phyloP scores from a whole-genome alignment of 2,329 filamentous ascomycete species.

The Pseudogymnoascus sp. region DNA sequence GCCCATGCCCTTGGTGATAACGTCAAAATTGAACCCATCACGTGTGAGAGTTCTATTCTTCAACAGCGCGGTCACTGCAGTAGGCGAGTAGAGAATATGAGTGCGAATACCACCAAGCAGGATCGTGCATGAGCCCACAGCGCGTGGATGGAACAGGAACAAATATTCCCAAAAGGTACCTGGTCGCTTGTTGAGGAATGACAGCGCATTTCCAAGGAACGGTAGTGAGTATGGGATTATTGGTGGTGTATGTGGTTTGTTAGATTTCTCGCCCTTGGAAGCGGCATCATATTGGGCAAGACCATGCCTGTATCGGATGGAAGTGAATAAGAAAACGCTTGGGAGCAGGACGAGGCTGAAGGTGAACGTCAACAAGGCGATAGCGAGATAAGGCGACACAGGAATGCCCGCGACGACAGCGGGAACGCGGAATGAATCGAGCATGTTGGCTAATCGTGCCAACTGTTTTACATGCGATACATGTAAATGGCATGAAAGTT shows the following conservation, averaged over 20 bases:
- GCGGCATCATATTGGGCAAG: neutral
- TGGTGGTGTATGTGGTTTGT: neutral
- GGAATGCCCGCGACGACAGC: neutral
- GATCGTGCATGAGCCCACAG: neutral
- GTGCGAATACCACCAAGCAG: neutral
- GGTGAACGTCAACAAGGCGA: neutral
- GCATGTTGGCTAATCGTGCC: neutral
- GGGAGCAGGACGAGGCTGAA: neutral
- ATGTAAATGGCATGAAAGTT: neutral
- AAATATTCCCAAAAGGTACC: neutral
- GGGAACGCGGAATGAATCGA: neutral
- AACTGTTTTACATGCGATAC: neutral
- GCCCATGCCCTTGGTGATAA: neutral
- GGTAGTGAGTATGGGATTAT: neutral
- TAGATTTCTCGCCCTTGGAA: neutral
- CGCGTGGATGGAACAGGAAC: neutral
- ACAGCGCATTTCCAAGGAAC: slow-evolving; percentile 6
- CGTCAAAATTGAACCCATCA: neutral
- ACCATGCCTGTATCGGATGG: neutral
- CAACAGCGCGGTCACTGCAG: neutral
- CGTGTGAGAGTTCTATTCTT: neutral
- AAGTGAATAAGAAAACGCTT: neutral
- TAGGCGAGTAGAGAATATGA: neutral
- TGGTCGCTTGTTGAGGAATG: neutral
- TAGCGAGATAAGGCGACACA: neutral